phyloP scores from a whole-genome alignment of 2,329 filamentous ascomycete species.

The Beauveria sp. region DNA sequence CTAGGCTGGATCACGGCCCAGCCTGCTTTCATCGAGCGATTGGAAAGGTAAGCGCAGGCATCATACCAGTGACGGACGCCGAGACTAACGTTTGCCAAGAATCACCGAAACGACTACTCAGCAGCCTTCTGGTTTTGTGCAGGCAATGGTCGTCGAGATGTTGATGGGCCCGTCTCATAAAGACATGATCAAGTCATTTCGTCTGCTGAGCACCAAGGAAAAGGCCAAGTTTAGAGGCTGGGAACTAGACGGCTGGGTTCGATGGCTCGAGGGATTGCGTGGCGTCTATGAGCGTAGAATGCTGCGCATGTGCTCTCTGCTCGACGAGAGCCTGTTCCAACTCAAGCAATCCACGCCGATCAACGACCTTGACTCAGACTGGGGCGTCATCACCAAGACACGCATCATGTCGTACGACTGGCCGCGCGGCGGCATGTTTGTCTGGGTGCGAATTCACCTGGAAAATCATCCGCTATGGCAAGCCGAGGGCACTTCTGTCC shows the following conservation, averaged over 20 bases:
- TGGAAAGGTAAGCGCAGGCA: slow-evolving; percentile 32
- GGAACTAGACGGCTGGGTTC: slow-evolving; percentile 79
- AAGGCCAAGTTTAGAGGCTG: slow-evolving; percentile 51
- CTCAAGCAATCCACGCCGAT: slow-evolving; percentile 53
- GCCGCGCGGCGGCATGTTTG: slow-evolving; percentile 85
- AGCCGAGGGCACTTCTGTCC: slow-evolving; percentile 22
- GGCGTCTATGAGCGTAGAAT: slow-evolving; percentile 81
- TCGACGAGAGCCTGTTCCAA: slow-evolving; percentile 61
- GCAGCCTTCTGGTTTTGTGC: slow-evolving; percentile 84
- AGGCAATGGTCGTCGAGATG: slow-evolving; percentile 70
- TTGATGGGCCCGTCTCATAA: slow-evolving; percentile 62
- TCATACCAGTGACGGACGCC: too few species aligned
- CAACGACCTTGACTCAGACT: slow-evolving; percentile 46
- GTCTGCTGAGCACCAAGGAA: slow-evolving; percentile 39
- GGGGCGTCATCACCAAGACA: slow-evolving; percentile 68
- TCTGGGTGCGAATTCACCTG: slow-evolving; percentile 72
- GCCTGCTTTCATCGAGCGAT: slow-evolving; percentile 66
- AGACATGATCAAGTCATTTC: slow-evolving; percentile 34
- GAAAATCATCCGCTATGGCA: slow-evolving; percentile 63
- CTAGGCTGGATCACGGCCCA: slow-evolving; percentile 88
- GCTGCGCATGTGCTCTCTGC: slow-evolving; percentile 65
- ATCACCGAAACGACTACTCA: slow-evolving; percentile 74
- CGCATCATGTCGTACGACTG: slow-evolving; percentile 69
- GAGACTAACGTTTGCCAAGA: slow-evolving; percentile 32
- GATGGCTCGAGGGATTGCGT: slow-evolving; percentile 80